Conservation (phyloP, 805 yeast genomes). For the Candida ipomoeae region DNA sequence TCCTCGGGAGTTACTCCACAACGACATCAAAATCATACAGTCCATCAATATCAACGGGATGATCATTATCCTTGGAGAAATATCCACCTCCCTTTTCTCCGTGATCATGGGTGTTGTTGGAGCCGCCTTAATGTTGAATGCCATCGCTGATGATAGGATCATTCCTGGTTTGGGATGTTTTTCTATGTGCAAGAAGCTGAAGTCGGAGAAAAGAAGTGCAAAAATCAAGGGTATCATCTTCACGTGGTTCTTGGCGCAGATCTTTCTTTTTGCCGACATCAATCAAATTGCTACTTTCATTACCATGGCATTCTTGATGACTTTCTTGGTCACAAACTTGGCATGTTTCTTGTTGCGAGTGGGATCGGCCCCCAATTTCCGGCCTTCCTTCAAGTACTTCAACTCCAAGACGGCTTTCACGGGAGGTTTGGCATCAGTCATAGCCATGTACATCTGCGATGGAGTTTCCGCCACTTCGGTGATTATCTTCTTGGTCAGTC, state of each 20-base stretch:
- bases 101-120: slow-evolving; percentile 95
- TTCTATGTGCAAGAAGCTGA: slow-evolving; percentile 36
- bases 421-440: slow-evolving; percentile 66
- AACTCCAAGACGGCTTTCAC: slow-evolving; percentile 73
- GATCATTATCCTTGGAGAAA: slow-evolving; percentile 80
- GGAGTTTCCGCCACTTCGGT: slow-evolving; percentile 81
- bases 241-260: slow-evolving; percentile 80
- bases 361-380: slow-evolving; percentile 95
- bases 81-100: slow-evolving; percentile 86
- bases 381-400: slow-evolving; percentile 92
- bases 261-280: slow-evolving; percentile 83
- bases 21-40: slow-evolving; percentile 83
- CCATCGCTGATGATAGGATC: slow-evolving; percentile 83
- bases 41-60: slow-evolving; percentile 66
- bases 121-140: slow-evolving; percentile 86
- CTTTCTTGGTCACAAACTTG: slow-evolving; percentile 87
- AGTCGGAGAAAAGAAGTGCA: slow-evolving; percentile 42
- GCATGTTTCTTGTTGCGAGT: slow-evolving; percentile 87
- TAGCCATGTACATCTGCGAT: slow-evolving; percentile 94
- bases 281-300: slow-evolving; percentile 92
- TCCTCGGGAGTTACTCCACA: slow-evolving; percentile 71
- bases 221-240: slow-evolving; percentile 64
- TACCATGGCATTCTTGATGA: slow-evolving; percentile 96
- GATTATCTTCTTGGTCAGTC: slow-evolving; percentile 55
- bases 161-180: slow-evolving; percentile 74